phyloP scores from a whole-genome alignment of 1,139 yeast genomes.

The Yamadazyma triangularis region DNA sequence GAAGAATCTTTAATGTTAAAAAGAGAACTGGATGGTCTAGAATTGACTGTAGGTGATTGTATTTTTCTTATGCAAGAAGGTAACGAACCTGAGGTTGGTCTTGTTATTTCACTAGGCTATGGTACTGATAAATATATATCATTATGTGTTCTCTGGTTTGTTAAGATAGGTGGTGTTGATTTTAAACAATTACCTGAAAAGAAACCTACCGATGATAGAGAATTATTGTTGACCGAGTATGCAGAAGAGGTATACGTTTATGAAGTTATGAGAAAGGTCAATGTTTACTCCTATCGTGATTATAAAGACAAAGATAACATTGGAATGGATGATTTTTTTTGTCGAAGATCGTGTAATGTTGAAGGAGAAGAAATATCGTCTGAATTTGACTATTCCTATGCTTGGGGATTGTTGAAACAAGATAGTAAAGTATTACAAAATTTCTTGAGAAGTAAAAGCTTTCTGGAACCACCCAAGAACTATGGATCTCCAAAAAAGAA shows the following conservation, averaged over 20 bases:
- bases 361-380: background rate
- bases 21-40: background rate
- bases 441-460: background rate
- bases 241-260: background rate
- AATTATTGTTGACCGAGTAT: background rate
- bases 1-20: background rate
- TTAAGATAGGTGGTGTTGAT: background rate
- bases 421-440: background rate
- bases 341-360: background rate
- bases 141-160: background rate
- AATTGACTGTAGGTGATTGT: background rate
- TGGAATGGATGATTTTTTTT: background rate
- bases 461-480: too few relatives aligned
- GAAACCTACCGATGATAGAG: background rate
- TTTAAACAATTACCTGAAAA: too few relatives aligned
- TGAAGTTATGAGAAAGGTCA: background rate
- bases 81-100: background rate
- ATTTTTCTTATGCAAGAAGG: background rate
- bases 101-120: background rate
- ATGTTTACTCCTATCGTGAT: background rate
- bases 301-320: too few relatives aligned
- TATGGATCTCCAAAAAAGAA: too few relatives aligned
- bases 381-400: background rate
- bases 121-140: background rate
- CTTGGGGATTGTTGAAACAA: background rate